Evolutionary conservation across 2,329 filamentous ascomycete species (phyloP).

Genomic region (Exophiala oligosperma): DNA sequence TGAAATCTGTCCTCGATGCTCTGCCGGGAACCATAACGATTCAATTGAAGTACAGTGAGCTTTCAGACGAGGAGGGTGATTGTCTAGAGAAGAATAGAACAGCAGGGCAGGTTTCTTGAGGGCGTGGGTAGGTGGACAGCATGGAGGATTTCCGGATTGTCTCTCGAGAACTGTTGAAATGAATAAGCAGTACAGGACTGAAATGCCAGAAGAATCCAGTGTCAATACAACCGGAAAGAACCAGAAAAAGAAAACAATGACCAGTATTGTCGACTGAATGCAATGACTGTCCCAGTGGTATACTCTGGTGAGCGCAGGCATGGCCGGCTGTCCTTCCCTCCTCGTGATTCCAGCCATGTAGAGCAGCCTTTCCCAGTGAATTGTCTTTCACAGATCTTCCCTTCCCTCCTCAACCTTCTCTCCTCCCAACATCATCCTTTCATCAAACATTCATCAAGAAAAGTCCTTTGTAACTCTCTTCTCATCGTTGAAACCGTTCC

Average conservation of each 20-base stretch:
- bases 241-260: background rate
- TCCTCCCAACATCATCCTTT: slow-evolving; percentile 12
- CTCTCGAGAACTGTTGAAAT: background rate
- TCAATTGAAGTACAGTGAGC: background rate
- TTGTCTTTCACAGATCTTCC: slow-evolving; percentile 1
- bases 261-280: background rate
- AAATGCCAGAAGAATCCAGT: background rate
- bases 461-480: slow-evolving; percentile 4
- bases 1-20: no score
- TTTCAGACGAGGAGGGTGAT: background rate
- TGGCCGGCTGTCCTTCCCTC: slow-evolving; percentile 14
- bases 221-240: background rate
- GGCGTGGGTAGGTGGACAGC: background rate
- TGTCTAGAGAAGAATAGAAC: background rate
- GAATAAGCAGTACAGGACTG: background rate
- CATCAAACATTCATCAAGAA: slow-evolving; percentile 7
- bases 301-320: slow-evolving; percentile 8
- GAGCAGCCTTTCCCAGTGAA: slow-evolving; percentile 2
- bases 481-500: slow-evolving; percentile 2
- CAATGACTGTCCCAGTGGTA: background rate
- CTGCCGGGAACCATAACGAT: no score
- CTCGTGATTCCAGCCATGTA: background rate
- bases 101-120: background rate
- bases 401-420: slow-evolving; percentile 11
- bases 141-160: no score